Evolutionary conservation across 371 early-diverging fungal genomes (phyloP), one percentile per base, ranked within the genome.

Genomic region (Choanephora cucurbitarum): DNA sequence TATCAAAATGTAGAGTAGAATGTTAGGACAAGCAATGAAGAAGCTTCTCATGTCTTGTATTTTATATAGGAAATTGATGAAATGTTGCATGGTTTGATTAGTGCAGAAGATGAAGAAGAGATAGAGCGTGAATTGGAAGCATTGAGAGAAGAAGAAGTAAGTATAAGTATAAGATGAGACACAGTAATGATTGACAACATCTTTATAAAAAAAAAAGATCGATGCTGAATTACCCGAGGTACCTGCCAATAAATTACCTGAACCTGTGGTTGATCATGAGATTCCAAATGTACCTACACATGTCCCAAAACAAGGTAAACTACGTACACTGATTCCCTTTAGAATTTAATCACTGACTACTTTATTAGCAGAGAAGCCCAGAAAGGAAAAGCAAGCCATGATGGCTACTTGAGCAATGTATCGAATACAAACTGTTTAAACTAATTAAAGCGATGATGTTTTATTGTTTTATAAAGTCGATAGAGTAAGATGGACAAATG

Each of bases 1-100:
- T 97, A 97, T 65, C 98, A 98, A 66, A 90, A 92, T 57, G 94
- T 80, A 72, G 32, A n/a, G n/a, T n/a, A n/a, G n/a, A n/a, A n/a
- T n/a, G n/a, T n/a, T n/a, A n/a, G n/a, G n/a, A n/a, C n/a, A n/a
- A n/a, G n/a, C n/a, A n/a, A n/a, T n/a, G n/a, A n/a, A n/a, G n/a
- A n/a, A n/a, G n/a, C n/a, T n/a, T n/a, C n/a, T n/a, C n/a, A n/a
- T n/a, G n/a, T n/a, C n/a, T n/a, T n/a, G n/a, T n/a, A n/a, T n/a
- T n/a, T n/a, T n/a, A n/a, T n/a, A n/a, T 55, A 90, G 87, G 89
- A 95, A 79, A 86, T 96, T 42, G 89, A 89, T 31, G 90, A 92
- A 44, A 48, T 91, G 22, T 64, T 96, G 33, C 77, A 82, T 42
- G 81, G 85, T 9, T 73, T 81, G 31, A 78, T 96, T 21, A 82